Evolutionary conservation across 1,139 yeast species (phyloP), one percentile per base, ranked within the genome.

Genomic region (Candida glucosophila): DNA sequence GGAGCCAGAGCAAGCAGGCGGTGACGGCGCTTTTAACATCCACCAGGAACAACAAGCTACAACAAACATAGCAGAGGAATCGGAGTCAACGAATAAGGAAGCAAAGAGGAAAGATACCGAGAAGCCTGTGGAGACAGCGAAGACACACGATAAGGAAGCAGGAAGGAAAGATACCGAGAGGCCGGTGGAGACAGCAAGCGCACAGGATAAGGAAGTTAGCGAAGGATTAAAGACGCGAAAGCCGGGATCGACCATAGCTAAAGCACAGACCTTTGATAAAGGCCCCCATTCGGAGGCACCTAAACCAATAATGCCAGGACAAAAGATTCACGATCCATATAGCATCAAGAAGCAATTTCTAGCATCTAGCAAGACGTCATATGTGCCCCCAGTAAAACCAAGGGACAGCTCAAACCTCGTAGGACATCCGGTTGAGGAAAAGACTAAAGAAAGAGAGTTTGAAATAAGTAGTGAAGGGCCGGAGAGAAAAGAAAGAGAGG

Each of bases 371-470:
- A 58, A 62, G 32, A 61, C 69, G 6, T 58, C 67, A 3, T 64
- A 64, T 32, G 56, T 64, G 3, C 70, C 71, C 5, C 59, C 55
- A 26, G 45, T 62, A 19, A 54, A 57, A 22, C 70, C 71, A 4
- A 41, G 65, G 27, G 69, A 64, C 33, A 59, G 51, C 8, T 52
- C 60, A 13, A 48, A 49, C 25, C 36, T 59, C 15, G 44, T 57
- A 13, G 52, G 49, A 7, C 64, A 53, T 30, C 48, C 48, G 13
- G 49, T 44, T 28, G 49, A 49, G 23, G 52, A 49, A 15, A 41
- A 44, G 5, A 43, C 43, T 4, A 26, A 31, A 8, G 43, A 40
- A 17, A 36, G 39, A 6, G 57, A 55, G 12, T 40, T 55, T 4
- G 57, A 52, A 13, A 47, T 38, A 29, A 40, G 43, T 19, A 34